These are phyloP conservation scores for Scheffersomyces stambukii DNA, from an alignment of 1,139 yeast genomes.

Conservation along the genomic window DNA sequence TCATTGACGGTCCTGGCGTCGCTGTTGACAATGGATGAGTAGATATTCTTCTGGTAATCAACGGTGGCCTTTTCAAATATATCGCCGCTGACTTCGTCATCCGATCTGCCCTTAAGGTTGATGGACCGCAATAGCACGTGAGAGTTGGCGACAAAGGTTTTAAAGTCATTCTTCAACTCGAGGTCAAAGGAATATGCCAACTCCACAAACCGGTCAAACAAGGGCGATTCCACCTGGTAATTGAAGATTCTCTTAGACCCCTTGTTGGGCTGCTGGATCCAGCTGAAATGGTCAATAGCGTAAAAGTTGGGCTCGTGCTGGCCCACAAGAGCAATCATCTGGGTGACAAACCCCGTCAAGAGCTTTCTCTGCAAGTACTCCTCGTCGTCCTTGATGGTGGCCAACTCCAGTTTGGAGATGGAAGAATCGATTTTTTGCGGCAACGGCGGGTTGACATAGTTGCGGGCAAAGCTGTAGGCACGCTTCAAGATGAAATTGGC, in stretches of 20 bases:
- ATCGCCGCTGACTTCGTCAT: slow-evolving; percentile 22
- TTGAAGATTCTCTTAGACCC: slow-evolving; percentile 12
- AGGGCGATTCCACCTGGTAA: slow-evolving; percentile 12
- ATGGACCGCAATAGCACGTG: slow-evolving; percentile 22
- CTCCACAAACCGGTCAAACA: slow-evolving; percentile 45
- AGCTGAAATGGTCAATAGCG: slow-evolving; percentile 21
- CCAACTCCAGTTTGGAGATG: slow-evolving; percentile 33
- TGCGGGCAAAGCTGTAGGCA: slow-evolving; percentile 61
- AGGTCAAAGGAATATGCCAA: slow-evolving; percentile 63
- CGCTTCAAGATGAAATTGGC: slow-evolving; percentile 52
- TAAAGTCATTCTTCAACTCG: slow-evolving; percentile 42
- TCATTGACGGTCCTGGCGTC: slow-evolving; percentile 24
- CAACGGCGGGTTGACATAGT: slow-evolving; percentile 49
- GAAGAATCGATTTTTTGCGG: slow-evolving; percentile 26
- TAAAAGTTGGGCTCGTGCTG: slow-evolving; percentile 19
- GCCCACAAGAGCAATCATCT: slow-evolving; percentile 39
- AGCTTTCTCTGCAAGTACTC: slow-evolving; percentile 46
- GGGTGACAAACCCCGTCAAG: slow-evolving; percentile 39
- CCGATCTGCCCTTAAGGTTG: slow-evolving; percentile 17
- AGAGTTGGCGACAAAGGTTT: slow-evolving; percentile 23
- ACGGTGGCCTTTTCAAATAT: slow-evolving; percentile 31
- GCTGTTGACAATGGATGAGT: slow-evolving; percentile 21
- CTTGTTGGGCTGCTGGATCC: slow-evolving; percentile 15
- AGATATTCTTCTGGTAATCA: slow-evolving; percentile 32
- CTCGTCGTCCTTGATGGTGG: slow-evolving; percentile 47